A percentile compares a stretch with the other conserved stretches of the same genome.
Conservation (phyloP, 805 yeast genomes). For the Grigorovia humatica region DNA sequence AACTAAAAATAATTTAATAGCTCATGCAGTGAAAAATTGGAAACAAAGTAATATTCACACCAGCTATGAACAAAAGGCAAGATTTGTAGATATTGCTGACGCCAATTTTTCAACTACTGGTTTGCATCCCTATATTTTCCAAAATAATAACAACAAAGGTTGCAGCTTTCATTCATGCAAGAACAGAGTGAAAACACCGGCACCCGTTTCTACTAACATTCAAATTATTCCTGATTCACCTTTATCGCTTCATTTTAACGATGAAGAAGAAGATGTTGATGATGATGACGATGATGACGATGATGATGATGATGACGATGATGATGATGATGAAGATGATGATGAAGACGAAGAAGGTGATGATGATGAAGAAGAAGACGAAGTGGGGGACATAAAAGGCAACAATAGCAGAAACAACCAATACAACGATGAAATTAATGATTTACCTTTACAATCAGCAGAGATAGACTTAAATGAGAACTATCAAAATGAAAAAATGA, state of each 20-base stretch:
- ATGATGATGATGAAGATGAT: background rate
- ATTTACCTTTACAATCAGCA: background rate
- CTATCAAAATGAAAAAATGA: too few species aligned
- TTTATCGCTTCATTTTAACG: constrained; percentile 3
- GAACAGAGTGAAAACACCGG: constrained; percentile 9
- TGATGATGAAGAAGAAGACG: background rate
- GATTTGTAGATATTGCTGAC: background rate
- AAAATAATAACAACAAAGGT: background rate
- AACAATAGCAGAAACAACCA: background rate
- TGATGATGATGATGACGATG: constrained; percentile 1
- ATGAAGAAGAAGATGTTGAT: constrained; percentile 7
- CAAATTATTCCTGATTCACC: constrained; percentile 2
- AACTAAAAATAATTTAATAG: background rate
- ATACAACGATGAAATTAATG: background rate
- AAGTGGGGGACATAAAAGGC: background rate
- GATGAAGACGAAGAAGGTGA: background rate
- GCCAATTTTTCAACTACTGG: background rate
- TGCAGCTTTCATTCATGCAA: background rate
- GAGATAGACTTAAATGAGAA: background rate
- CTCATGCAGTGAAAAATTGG: too few species aligned
- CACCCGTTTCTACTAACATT: constrained; percentile 2
- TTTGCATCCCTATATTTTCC: background rate
- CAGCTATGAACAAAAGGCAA: too few species aligned
- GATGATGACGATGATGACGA: constrained; percentile 5
- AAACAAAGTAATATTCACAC: too few species aligned